Conservation (phyloP, 306 rosid species). For the Hylodesmum podocarpum region DNA sequence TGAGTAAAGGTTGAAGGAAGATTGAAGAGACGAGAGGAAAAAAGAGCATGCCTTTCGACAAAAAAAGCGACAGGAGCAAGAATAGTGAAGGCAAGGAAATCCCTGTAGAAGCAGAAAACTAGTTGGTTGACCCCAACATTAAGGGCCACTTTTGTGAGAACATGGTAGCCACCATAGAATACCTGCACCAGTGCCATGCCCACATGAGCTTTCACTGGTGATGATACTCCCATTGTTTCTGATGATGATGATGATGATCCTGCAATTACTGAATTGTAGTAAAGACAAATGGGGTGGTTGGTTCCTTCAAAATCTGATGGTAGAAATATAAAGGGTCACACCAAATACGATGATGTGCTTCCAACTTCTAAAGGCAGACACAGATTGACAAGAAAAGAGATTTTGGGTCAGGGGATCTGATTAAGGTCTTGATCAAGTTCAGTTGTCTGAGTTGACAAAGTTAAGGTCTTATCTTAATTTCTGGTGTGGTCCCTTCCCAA, state of each 20-base stretch:
- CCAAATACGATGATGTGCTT: not conserved
- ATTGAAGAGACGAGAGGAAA: not conserved
- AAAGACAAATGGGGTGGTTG: not conserved
- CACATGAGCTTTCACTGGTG: slow-evolving; percentile 61
- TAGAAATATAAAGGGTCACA: not conserved
- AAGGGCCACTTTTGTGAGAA: slow-evolving; percentile 90
- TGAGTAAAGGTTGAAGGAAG: not conserved
- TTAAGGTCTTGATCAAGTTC: too few species aligned
- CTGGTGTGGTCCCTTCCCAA: too few species aligned
- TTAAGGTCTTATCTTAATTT: too few species aligned
- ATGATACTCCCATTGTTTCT: not conserved
- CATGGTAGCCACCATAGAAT: slow-evolving; percentile 82
- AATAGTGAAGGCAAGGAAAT: slow-evolving; percentile 65
- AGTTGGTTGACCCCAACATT: slow-evolving; percentile 81
- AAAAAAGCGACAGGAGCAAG: slow-evolving; percentile 69
- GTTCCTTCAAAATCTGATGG: not conserved
- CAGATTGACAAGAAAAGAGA: not conserved
- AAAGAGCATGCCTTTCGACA: slow-evolving; percentile 58
- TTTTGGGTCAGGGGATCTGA: too few species aligned
- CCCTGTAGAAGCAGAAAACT: slow-evolving; percentile 78
- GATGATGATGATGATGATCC: not conserved
- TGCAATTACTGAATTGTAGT: too few species aligned
- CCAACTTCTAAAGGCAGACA: too few species aligned
- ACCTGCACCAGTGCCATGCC: slow-evolving; percentile 68
- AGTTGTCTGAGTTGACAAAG: too few species aligned